phyloP scores from a whole-genome alignment of 257 asterid species.

The Solanum clarkiae region DNA sequence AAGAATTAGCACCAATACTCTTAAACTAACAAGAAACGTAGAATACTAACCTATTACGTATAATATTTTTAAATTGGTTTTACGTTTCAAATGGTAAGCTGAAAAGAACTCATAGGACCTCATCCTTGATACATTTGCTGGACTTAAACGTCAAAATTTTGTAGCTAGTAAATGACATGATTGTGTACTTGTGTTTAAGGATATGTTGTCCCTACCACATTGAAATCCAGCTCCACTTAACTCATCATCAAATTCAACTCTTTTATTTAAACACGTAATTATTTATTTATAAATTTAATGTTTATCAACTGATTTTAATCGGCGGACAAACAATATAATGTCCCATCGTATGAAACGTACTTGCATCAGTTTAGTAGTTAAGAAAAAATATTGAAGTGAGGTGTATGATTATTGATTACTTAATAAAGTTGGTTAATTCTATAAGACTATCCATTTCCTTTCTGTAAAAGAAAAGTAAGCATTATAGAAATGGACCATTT shows the following conservation, averaged over 20 bases:
- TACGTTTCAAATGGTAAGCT: no score
- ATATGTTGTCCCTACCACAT: background rate
- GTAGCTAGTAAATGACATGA: background rate
- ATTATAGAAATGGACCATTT: background rate
- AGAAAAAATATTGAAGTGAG: background rate
- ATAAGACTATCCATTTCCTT: background rate
- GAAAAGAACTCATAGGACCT: background rate
- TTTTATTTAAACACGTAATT: background rate
- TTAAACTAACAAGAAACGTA: no score
- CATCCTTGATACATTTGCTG: background rate
- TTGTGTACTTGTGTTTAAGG: background rate
- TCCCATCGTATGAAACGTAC: background rate
- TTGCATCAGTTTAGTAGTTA: background rate
- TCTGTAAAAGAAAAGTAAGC: background rate
- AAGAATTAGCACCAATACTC: no score
- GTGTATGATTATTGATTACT: background rate
- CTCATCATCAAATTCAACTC: background rate
- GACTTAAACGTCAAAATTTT: background rate
- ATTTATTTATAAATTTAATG: background rate
- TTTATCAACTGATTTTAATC: background rate
- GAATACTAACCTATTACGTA: no score
- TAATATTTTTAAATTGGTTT: no score
- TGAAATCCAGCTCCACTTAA: background rate
- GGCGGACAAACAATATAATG: background rate
- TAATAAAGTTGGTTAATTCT: background rate